These are phyloP conservation scores for Metarhizium album DNA, from an alignment of 2,329 filamentous ascomycete species.

Conservation along the genomic window DNA sequence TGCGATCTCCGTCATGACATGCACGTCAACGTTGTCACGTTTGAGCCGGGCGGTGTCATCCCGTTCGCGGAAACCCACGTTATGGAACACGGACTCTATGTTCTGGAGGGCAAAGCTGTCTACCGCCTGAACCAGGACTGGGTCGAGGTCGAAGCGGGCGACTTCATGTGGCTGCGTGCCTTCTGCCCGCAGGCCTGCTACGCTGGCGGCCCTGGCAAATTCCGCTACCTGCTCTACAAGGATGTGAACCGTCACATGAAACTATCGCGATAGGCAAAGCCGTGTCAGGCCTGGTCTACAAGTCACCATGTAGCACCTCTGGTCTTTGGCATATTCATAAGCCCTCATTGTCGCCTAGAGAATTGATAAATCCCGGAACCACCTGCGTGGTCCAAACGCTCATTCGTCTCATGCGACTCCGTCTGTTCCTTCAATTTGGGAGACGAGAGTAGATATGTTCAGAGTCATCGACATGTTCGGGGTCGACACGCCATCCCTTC, in stretches of 20 bases:
- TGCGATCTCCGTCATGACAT: constrained; percentile 5
- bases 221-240: constrained; percentile 7
- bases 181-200: constrained; percentile 7
- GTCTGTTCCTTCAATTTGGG: no score
- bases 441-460: no score
- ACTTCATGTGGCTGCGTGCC: constrained; percentile 8
- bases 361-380: no score
- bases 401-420: no score
- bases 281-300: neutral
- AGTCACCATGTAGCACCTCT: no score
- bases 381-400: no score
- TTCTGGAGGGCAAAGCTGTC: constrained; percentile 6
- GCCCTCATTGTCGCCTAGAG: no score
- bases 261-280: neutral
- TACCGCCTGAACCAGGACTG: constrained; percentile 7
- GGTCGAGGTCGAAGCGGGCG: constrained; percentile 7
- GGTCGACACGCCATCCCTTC: no score
- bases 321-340: no score
- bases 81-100: constrained; percentile 8
- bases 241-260: constrained; percentile 7
- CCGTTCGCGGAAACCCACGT: constrained; percentile 7
- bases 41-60: constrained; percentile 5
- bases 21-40: constrained; percentile 6
- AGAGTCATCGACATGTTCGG: no score
- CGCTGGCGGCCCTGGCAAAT: constrained; percentile 4